A percentile compares a stretch with the other conserved stretches of the same genome.
Conservation (phyloP, 345 rosid species). For the Hevea brasiliensis region DNA sequence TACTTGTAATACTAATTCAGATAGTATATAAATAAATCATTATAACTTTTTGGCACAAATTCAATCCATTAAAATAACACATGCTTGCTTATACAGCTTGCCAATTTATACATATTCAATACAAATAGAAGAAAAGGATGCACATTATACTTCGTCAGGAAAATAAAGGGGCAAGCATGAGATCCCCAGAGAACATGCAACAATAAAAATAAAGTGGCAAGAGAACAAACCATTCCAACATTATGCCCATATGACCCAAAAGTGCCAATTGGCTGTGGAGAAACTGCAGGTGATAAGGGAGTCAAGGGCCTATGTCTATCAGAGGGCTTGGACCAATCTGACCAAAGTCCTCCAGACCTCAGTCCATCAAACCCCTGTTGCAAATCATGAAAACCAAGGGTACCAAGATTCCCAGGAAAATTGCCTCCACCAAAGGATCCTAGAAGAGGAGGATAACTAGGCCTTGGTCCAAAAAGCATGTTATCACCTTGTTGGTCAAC, state of each 20-base stretch:
- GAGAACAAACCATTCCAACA: constrained; percentile 58
- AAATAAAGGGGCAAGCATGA: not conserved
- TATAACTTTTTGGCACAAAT: not conserved
- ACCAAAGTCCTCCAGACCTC: constrained; percentile 74
- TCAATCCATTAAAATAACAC: not conserved
- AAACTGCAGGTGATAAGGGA: constrained; percentile 62
- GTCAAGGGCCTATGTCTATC: constrained; percentile 67
- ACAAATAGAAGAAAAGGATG: not conserved
- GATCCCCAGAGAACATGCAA: not conserved
- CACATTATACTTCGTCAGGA: not conserved
- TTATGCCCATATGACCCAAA: constrained; percentile 65
- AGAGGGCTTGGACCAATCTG: constrained; percentile 73
- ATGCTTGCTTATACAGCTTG: not conserved
- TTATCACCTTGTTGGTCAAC: constrained; percentile 74
- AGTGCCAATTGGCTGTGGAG: constrained; percentile 69
- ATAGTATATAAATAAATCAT: not conserved
- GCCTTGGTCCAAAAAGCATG: constrained; percentile 67
- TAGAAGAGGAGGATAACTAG: constrained; percentile 58
- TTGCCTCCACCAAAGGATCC: constrained; percentile 70
- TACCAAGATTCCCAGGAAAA: constrained; percentile 54
- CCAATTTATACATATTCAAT: not conserved
- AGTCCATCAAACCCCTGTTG: constrained; percentile 72
- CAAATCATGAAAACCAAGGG: constrained; percentile 64
- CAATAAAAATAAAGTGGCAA: constrained; percentile 5
- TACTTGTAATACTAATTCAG: not conserved